Conservation (phyloP, 169 alveolate genomes). For the Plasmodium gaboni region DNA sequence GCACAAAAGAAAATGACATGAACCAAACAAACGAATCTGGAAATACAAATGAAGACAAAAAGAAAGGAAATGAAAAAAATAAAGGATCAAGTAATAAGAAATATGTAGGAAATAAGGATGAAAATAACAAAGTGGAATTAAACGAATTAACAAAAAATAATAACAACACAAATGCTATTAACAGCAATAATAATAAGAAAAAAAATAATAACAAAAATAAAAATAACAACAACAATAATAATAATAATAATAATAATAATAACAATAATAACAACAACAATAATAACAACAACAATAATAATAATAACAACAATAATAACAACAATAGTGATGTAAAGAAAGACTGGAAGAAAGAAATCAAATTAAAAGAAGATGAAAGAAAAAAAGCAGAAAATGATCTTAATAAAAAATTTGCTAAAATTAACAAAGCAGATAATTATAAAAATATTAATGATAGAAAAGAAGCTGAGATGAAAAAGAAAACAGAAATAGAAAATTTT, state of each 20-base stretch:
- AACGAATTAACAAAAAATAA: not conserved
- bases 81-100: slow-evolving; percentile 7
- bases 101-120: slow-evolving; percentile 21
- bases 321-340: slow-evolving; percentile 29
- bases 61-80: slow-evolving; percentile 11
- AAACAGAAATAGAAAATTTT: slow-evolving; percentile 28
- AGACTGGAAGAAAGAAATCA: slow-evolving; percentile 36
- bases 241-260: not conserved
- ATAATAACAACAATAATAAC: not conserved
- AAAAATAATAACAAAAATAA: slow-evolving; percentile 4
- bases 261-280: not conserved
- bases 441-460: slow-evolving; percentile 60
- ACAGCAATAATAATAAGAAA: not conserved
- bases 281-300: not conserved
- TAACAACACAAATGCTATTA: not conserved
- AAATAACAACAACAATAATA: not conserved
- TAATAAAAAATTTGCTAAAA: slow-evolving; percentile 59
- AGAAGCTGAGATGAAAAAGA: slow-evolving; percentile 57
- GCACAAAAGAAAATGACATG: not conserved
- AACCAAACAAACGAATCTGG: not conserved
- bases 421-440: slow-evolving; percentile 29
- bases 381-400: slow-evolving; percentile 60
- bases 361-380: slow-evolving; percentile 67
- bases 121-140: not conserved
- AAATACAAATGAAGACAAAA: not conserved